Conservation (phyloP, 1,139 yeast species). For the Yamadazyma triangularis region DNA sequence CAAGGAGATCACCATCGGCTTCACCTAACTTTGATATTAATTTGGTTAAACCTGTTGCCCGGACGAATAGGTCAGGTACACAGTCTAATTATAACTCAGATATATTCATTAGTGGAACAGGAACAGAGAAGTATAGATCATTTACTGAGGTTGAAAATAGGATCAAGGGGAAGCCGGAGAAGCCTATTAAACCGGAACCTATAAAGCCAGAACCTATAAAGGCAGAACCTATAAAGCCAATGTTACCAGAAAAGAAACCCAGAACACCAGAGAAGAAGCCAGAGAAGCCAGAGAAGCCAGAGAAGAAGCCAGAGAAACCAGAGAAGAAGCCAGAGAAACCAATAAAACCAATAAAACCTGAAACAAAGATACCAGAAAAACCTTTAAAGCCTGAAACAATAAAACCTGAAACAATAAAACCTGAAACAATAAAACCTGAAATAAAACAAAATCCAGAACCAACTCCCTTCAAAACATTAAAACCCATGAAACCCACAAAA, state of each 20-base stretch:
- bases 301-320: too few relatives aligned
- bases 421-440: constrained; percentile 1
- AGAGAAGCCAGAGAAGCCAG: too few relatives aligned
- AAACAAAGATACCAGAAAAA: background rate
- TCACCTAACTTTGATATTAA: constrained; percentile 2
- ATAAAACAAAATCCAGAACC: background rate
- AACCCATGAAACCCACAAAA: constrained; percentile 9
- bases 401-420: background rate
- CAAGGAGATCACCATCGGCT: constrained; percentile 1
- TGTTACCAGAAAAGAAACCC: too few relatives aligned
- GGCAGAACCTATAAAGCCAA: too few relatives aligned
- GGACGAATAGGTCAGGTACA: too few relatives aligned
- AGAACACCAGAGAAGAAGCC: too few relatives aligned
- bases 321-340: constrained; percentile 2
- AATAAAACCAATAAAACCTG: constrained; percentile 7
- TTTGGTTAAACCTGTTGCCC: constrained; percentile 3
- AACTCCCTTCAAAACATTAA: constrained; percentile 10
- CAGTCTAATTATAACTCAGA: too few relatives aligned
- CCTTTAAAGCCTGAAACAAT: constrained; percentile 2
- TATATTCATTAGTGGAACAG: too few relatives aligned
- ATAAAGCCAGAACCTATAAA: constrained; percentile 5
- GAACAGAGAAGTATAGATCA: constrained; percentile 5
- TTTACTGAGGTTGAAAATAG: constrained; percentile 10
- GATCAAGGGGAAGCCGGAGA: constrained; percentile 3
- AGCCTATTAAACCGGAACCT: constrained; percentile 7